Conservation (phyloP, 2,329 filamentous ascomycete genomes). For the Furcasterigmium furcatum region DNA sequence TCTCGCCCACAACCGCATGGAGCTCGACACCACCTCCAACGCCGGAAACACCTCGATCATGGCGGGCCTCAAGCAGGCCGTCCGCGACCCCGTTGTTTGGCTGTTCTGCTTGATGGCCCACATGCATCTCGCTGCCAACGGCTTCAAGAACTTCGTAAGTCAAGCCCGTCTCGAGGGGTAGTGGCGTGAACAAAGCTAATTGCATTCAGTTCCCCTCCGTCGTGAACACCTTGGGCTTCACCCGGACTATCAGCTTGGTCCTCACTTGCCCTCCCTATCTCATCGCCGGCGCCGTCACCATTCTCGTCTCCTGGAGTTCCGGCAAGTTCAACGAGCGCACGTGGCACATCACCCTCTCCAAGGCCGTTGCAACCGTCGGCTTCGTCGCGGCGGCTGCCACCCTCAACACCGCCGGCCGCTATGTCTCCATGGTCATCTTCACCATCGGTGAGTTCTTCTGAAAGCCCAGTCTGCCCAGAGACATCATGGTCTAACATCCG, state of each 20-base stretch:
- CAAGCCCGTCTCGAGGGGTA: background rate
- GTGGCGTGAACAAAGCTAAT: background rate
- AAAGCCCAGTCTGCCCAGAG: background rate
- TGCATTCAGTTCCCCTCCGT: constrained; percentile 29
- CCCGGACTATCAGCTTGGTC: constrained; percentile 41
- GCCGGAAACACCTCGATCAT: constrained; percentile 15
- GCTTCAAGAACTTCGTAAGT: constrained; percentile 36
- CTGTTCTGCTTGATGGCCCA: constrained; percentile 46
- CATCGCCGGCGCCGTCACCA: constrained; percentile 21
- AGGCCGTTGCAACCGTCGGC: constrained; percentile 32
- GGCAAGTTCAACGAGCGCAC: constrained; percentile 38
- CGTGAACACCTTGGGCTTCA: constrained; percentile 43
- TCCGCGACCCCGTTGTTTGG: constrained; percentile 39
- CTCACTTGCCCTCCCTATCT: constrained; percentile 36
- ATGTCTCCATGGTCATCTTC: constrained; percentile 25
- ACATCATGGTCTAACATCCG: background rate
- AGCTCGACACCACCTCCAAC: constrained; percentile 19
- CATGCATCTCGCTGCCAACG: constrained; percentile 44
- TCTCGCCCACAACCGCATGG: constrained; percentile 15
- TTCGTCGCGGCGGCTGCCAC: constrained; percentile 25
- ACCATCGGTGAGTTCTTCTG: constrained; percentile 15
- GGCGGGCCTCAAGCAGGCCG: constrained; percentile 27
- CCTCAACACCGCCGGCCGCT: constrained; percentile 20
- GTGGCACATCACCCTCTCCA: constrained; percentile 38
- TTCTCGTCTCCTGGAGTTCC: constrained; percentile 22